Percentiles rank a stretch among this genome's conserved stretches.
Conservation (phyloP, 2,329 filamentous ascomycete species). For the Fusarium sp. region DNA sequence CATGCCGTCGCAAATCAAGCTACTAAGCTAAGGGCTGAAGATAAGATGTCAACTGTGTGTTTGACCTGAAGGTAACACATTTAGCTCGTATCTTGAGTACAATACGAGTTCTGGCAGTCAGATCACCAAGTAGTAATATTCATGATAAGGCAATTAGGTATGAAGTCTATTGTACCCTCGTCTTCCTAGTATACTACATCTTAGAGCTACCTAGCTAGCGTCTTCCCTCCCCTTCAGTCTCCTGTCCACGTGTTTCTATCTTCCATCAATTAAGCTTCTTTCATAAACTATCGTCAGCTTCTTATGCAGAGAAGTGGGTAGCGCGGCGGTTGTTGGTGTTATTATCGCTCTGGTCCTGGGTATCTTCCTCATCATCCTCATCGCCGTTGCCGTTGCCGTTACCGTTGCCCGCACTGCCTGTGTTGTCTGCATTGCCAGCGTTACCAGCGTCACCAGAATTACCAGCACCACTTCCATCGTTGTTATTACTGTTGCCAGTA, state of each 20-base stretch:
- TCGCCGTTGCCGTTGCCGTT: not conserved
- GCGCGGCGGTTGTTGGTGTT: not conserved
- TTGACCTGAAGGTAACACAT: not conserved
- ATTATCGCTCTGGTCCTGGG: not conserved
- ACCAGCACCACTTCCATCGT: not conserved
- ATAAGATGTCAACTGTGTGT: not conserved
- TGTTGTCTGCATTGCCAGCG: not conserved
- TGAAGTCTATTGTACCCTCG: not conserved
- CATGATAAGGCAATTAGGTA: accelerated
- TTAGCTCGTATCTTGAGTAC: not conserved
- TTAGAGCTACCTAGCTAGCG: accelerated
- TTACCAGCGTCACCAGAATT: not conserved
- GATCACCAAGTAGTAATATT: accelerated
- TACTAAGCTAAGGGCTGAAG: no score
- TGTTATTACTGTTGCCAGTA: not conserved
- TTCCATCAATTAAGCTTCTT: no score
- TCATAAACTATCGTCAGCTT: accelerated
- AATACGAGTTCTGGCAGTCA: not conserved
- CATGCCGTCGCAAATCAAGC: no score
- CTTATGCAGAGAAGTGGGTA: not conserved
- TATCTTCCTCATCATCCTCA: not conserved
- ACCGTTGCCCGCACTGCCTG: not conserved
- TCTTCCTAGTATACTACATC: not conserved
- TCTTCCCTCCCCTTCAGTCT: not conserved
- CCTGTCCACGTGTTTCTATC: not conserved